phyloP scores from a whole-genome alignment of 257 asterid genomes.

The Solanum tarapatanum region DNA sequence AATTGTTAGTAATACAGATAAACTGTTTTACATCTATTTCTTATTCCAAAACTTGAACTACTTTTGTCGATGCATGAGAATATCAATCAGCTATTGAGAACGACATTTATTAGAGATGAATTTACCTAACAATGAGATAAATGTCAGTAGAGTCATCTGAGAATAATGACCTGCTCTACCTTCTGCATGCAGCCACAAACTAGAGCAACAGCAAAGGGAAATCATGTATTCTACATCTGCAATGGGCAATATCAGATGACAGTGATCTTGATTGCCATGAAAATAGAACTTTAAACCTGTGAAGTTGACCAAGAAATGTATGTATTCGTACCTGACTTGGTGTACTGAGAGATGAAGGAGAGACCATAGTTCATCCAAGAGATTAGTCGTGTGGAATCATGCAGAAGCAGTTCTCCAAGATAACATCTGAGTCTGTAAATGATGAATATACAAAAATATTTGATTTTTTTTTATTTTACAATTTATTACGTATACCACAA shows the following conservation, averaged over 20 bases:
- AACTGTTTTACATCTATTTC: not conserved
- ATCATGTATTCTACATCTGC: not conserved
- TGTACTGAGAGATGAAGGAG: not conserved
- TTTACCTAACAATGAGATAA: not conserved
- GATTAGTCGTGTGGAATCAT: not conserved
- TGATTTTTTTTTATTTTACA: not conserved
- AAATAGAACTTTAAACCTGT: not conserved
- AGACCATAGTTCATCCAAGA: not conserved
- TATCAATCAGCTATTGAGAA: not conserved
- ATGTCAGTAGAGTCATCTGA: not conserved
- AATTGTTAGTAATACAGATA: not conserved
- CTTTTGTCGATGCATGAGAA: not conserved
- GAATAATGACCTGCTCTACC: not conserved
- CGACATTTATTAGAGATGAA: not conserved
- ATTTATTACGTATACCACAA: not conserved
- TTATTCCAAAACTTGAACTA: not conserved
- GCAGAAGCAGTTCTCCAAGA: not conserved
- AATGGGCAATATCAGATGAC: not conserved
- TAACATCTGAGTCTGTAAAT: not conserved
- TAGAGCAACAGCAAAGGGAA: not conserved
- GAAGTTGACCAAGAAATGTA: not conserved
- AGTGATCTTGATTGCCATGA: not conserved
- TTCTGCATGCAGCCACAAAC: not conserved
- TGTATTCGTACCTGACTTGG: not conserved
- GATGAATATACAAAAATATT: not conserved